phyloP scores from a whole-genome alignment of 2,329 filamentous ascomycete genomes.

The Stenocarpella maydis region DNA sequence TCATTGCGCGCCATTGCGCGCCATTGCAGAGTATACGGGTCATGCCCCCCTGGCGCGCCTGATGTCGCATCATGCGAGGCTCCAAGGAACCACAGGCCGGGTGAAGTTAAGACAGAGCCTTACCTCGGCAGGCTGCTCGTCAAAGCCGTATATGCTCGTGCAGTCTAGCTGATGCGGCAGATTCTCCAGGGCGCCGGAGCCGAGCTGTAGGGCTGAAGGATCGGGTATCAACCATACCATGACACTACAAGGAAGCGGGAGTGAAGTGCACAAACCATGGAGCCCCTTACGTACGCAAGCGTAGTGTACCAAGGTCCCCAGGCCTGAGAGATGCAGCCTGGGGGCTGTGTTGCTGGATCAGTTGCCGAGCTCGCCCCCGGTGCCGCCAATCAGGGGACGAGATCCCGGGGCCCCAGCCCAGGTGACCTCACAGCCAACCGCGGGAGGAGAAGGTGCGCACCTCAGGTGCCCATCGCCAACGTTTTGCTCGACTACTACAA shows the following conservation, averaged over 20 bases:
- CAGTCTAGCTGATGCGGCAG: neutral
- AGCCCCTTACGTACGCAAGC: neutral
- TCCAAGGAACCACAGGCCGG: slow-evolving; percentile 7
- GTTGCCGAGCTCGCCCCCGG: slow-evolving; percentile 12
- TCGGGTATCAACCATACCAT: slow-evolving; percentile 1
- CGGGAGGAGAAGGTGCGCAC: neutral
- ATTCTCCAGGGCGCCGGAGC: slow-evolving; percentile 2
- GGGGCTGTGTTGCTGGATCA: neutral
- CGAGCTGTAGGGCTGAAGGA: slow-evolving; percentile 14
- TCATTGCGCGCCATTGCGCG: neutral
- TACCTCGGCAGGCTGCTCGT: neutral
- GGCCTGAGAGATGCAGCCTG: neutral
- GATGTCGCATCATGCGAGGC: slow-evolving; percentile 23
- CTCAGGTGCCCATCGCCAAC: neutral
- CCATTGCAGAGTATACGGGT: neutral
- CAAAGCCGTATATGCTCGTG: neutral
- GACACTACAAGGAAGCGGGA: slow-evolving; percentile 2
- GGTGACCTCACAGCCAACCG: neutral
- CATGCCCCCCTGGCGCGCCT: slow-evolving; percentile 4
- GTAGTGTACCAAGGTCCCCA: neutral
- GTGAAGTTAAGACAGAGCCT: neutral
- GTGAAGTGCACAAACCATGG: neutral
- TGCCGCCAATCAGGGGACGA: slow-evolving; percentile 10
- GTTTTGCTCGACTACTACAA: neutral
- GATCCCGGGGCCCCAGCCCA: neutral